Evolutionary conservation across 208 protist genomes (phyloP), one percentile per base, ranked within the genome.

Genomic region (Angomonas deanei): DNA sequence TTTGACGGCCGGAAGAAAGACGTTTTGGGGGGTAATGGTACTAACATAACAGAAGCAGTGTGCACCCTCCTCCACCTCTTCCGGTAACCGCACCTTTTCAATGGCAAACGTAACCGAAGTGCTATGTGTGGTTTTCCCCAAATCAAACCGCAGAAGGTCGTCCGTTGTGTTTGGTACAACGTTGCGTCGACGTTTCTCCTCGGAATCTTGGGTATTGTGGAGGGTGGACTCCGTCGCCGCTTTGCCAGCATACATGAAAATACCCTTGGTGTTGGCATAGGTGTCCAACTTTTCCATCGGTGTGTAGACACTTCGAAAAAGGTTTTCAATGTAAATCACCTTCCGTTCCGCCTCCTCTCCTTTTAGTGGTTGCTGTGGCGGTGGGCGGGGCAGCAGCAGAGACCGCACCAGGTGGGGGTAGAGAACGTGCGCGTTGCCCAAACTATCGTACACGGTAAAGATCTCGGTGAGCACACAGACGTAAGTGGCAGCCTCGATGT

Each of bases 21-120:
- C 78, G 5, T 72, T 74, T n/a, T 64, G 54, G 0, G 49, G n/a
- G 11, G 77, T 76, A 21, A 77, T 52, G 13, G 70, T 82, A 68
- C 84, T 91, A 6, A 94, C 66, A 11, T 91, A 78, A 50, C 87
- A 91, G 55, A 87, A 94, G 62, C 79, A 88, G 13, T 71, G 63
- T 11, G 80, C 68, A 31, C 60, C 38, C 3, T 47, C 26, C 19
- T 77, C 82, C 6, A 74, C 53, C 21, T 30, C 32, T 21, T 56
- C 72, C 10, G 65, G 63, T 23, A 89, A 66, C 10, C 77, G 71
- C 36, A 93, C 73, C 61, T 91, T 88, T 33, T 73, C 42, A 27
- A 91, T 33, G n/a, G 46, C 34, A 30, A 87, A 59, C 1, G 63
- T 64, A 5, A 78, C 49, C 26, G 27, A 64, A 27, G 36, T 48